Evolutionary conservation across 2,329 filamentous ascomycete genomes (phyloP).

Genomic region (Phialophora verrucosa): DNA sequence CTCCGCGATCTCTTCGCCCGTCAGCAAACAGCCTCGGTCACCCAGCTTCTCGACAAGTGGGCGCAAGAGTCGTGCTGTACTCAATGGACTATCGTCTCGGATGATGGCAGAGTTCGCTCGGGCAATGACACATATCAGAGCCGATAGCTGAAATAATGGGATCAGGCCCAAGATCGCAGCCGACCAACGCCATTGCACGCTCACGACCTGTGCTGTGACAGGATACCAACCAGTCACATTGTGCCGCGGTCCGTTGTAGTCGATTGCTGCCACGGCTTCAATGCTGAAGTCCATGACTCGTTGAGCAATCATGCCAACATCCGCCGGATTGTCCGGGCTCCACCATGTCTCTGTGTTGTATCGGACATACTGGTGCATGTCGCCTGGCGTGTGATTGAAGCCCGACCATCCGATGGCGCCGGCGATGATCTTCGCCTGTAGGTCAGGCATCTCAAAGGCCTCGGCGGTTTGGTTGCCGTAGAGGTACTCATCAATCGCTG

Average conservation of each 20-base stretch:
- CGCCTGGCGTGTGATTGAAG: conserved; percentile 26
- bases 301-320: conserved; percentile 22
- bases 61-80: conserved; percentile 35
- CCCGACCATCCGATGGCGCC: conserved; percentile 38
- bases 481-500: conserved; percentile 28
- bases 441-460: conserved; percentile 32
- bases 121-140: conserved; percentile 34
- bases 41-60: conserved; percentile 38
- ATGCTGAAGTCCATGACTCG: conserved; percentile 35
- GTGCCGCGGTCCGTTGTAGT: conserved; percentile 35
- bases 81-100: conserved; percentile 36
- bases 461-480: conserved; percentile 13
- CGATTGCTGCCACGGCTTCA: conserved; percentile 37
- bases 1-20: conserved; percentile 36
- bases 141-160: conserved; percentile 34
- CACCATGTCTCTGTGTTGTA: conserved; percentile 33
- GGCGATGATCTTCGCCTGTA: conserved; percentile 34
- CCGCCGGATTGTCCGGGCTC: conserved; percentile 24
- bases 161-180: conserved; percentile 34
- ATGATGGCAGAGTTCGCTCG: conserved; percentile 39
- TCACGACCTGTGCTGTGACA: conserved; percentile 79
- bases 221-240: conserved; percentile 84
- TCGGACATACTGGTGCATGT: conserved; percentile 30
- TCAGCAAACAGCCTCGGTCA: conserved; percentile 35
- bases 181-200: conserved; percentile 66